A percentile compares a stretch with the other conserved stretches of the same genome.
phyloP scores from a whole-genome alignment of 2,329 filamentous ascomycete species.

The Madurella mycetomatis region DNA sequence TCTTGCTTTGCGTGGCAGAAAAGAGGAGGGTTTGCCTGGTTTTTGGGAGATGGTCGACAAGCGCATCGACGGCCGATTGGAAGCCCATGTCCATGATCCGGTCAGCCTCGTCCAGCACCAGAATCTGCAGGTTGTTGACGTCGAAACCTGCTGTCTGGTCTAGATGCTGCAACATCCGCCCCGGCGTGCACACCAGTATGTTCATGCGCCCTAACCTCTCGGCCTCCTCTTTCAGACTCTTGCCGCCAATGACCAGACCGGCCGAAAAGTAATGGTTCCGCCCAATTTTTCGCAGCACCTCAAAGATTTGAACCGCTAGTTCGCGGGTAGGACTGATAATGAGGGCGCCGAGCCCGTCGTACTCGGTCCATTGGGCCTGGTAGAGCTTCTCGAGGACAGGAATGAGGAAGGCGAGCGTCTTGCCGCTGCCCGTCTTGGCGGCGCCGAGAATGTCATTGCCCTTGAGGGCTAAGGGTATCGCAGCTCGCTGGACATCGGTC shows the following conservation, averaged over 20 bases:
- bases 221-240: constrained; percentile 80
- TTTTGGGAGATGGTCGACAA: constrained; percentile 84
- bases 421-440: constrained; percentile 92
- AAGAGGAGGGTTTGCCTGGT: constrained; percentile 89
- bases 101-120: constrained; percentile 94
- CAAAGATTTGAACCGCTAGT: constrained; percentile 93
- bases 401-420: constrained; percentile 88
- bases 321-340: constrained; percentile 94
- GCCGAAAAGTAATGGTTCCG: constrained; percentile 87
- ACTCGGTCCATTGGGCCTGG: constrained; percentile 80
- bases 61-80: constrained; percentile 81
- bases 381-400: constrained; percentile 92
- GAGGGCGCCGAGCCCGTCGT: constrained; percentile 86
- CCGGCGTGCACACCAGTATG: constrained; percentile 91
- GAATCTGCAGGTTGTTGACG: constrained; percentile 83
- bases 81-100: constrained; percentile 98
- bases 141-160: constrained; percentile 90
- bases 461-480: constrained; percentile 83
- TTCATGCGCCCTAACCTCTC: constrained; percentile 89
- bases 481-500: constrained; percentile 86
- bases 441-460: constrained; percentile 86
- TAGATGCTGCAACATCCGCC: constrained; percentile 90
- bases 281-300: constrained; percentile 86
- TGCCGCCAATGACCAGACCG: constrained; percentile 89
- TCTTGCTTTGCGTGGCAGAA: constrained; percentile 92